Percentiles rank a stretch among this genome's conserved stretches.
Evolutionary conservation across 768 basidiomycete genomes (phyloP).

Genomic region (Trametopsis cervina): DNA sequence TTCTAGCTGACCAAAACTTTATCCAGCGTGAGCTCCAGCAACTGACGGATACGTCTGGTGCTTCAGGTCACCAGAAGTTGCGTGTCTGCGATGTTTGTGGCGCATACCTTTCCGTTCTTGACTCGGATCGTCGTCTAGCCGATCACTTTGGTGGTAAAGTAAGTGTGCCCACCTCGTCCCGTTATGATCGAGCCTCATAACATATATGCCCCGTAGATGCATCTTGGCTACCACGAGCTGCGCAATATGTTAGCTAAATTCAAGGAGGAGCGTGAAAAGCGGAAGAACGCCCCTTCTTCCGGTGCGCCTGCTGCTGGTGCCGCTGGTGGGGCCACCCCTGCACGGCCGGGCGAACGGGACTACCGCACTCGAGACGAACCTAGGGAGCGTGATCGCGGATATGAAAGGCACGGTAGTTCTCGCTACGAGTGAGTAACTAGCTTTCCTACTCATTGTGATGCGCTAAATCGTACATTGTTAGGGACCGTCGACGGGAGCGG

Average conservation of each 20-base stretch:
- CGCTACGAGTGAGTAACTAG: constrained; percentile 63
- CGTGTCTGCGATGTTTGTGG: constrained; percentile 99
- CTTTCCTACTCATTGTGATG: constrained; percentile 8
- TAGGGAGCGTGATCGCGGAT: constrained; percentile 60
- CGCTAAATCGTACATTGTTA: constrained; percentile 8
- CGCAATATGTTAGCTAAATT: constrained; percentile 91
- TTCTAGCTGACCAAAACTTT: neutral
- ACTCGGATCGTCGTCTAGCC: constrained; percentile 96
- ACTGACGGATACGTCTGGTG: constrained; percentile 95
- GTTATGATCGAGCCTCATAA: neutral
- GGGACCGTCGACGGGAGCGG: constrained; percentile 24
- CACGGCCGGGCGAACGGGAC: constrained; percentile 41
- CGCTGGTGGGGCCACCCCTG: constrained; percentile 27
- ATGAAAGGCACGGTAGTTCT: constrained; percentile 60
- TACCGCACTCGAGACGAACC: constrained; percentile 60
- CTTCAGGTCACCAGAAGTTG: constrained; percentile 99
- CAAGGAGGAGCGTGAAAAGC: constrained; percentile 83
- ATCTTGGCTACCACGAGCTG: constrained; percentile 96
- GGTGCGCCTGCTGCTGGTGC: constrained; percentile 27
- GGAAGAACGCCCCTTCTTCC: constrained; percentile 52
- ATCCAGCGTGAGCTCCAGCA: constrained; percentile 85
- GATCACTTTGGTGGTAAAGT: constrained; percentile 99
- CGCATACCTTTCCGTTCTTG: constrained; percentile 96
- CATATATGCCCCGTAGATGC: constrained; percentile 59
- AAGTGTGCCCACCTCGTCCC: constrained; percentile 21